Evolutionary conservation across 805 yeast species (phyloP).

Genomic region (Candida morakotiae): DNA sequence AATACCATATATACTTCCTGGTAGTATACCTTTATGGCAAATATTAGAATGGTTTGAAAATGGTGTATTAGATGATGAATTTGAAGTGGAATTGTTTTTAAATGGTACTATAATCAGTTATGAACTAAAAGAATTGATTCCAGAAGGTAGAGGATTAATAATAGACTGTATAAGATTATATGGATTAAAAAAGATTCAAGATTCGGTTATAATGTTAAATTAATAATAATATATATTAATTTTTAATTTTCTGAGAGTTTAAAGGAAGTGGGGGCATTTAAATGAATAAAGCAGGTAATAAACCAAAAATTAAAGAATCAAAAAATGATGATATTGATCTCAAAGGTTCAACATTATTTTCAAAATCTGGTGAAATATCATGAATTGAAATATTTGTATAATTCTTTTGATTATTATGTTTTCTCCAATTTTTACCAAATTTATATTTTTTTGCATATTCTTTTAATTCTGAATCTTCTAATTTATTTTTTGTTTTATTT

Average conservation of each 20-base stretch:
- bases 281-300: conserved; percentile 5
- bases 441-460: conserved; percentile 1
- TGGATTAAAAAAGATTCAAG: conserved; percentile 34
- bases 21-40: conserved; percentile 47
- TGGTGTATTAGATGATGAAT: conserved; percentile 17
- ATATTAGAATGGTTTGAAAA: conserved; percentile 30
- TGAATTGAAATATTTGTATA: conserved; percentile 7
- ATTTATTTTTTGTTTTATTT: conserved; percentile 2
- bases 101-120: conserved; percentile 9
- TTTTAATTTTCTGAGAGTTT: too few relatives aligned
- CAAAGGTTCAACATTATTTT: conserved; percentile 5
- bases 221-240: conserved; percentile 5
- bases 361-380: conserved; percentile 7
- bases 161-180: conserved; percentile 42
- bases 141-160: conserved; percentile 21
- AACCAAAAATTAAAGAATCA: conserved; percentile 2
- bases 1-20: conserved; percentile 47
- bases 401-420: conserved; percentile 3
- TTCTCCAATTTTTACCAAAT: conserved; percentile 4
- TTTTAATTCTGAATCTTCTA: neutral
- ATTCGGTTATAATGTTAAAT: conserved; percentile 15
- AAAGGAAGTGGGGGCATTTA: conserved; percentile 4
- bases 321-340: neutral
- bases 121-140: conserved; percentile 18
- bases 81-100: conserved; percentile 12